Conservation (phyloP, 768 basidiomycete genomes). For the Multifurca ochricompacta region DNA sequence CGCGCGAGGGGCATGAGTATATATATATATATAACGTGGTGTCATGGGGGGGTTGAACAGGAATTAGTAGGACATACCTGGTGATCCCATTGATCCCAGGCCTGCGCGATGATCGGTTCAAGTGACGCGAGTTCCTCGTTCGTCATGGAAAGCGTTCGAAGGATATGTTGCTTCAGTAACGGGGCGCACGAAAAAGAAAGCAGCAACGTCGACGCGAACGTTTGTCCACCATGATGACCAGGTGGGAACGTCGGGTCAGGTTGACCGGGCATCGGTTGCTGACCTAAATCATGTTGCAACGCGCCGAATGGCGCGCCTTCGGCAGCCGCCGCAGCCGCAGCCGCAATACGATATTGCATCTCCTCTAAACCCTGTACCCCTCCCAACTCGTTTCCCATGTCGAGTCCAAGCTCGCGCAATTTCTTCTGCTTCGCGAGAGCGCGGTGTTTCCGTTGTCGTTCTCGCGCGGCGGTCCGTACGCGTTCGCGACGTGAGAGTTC, state of each 20-base stretch:
- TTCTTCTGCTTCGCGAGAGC: constrained; percentile 70
- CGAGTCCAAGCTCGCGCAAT: constrained; percentile 73
- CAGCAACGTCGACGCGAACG: constrained; percentile 70
- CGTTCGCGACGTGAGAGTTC: constrained; percentile 62
- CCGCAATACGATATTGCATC: constrained; percentile 55
- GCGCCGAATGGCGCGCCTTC: constrained; percentile 34
- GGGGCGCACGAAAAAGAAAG: constrained; percentile 71
- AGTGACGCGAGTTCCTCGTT: constrained; percentile 72
- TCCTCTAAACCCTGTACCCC: constrained; percentile 49
- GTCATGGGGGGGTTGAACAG: too few relatives aligned
- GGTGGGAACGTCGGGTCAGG: constrained; percentile 61
- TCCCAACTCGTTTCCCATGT: constrained; percentile 67
- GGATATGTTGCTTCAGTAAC: constrained; percentile 63
- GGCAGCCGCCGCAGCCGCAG: too few relatives aligned
- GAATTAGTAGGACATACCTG: constrained; percentile 48
- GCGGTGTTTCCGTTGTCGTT: constrained; percentile 78
- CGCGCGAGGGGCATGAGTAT: constrained; percentile 6
- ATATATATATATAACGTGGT: too few relatives aligned
- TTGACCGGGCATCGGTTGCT: constrained; percentile 29
- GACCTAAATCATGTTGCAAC: constrained; percentile 25
- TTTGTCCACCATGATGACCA: constrained; percentile 55
- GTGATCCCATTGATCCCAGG: constrained; percentile 83
- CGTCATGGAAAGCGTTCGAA: constrained; percentile 66
- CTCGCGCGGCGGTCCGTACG: constrained; percentile 68
- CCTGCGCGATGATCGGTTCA: constrained; percentile 74